These are phyloP conservation scores for Hygrocybe coccinea DNA, from an alignment of 768 basidiomycete species.

Conservation along the genomic window DNA sequence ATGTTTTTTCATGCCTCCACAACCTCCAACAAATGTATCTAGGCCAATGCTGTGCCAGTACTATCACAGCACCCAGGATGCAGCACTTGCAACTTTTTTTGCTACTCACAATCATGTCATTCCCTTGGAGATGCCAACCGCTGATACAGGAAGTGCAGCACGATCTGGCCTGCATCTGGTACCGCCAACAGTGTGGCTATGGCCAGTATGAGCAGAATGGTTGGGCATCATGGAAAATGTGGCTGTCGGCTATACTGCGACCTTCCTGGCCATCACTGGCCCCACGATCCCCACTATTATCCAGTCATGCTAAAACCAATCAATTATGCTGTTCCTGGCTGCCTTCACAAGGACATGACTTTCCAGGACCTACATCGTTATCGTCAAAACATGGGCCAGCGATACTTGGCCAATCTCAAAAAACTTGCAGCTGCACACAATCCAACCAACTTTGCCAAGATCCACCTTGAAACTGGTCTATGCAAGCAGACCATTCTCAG, in stretches of 20 bases:
- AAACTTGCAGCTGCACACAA: too few relatives aligned
- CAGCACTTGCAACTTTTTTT: too few relatives aligned
- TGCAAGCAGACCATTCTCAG: conserved; percentile 33
- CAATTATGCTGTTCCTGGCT: conserved; percentile 20
- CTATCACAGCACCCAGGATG: conserved; percentile 18
- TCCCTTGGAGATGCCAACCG: too few relatives aligned
- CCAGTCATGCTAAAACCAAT: conserved; percentile 25
- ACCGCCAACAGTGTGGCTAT: conserved; percentile 30
- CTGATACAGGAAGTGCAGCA: too few relatives aligned
- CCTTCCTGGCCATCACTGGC: conserved; percentile 27
- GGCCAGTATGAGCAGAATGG: conserved; percentile 28
- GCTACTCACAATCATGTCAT: too few relatives aligned
- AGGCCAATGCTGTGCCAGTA: neutral
- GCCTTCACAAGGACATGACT: conserved; percentile 23
- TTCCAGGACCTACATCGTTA: conserved; percentile 12
- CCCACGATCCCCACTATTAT: conserved; percentile 29
- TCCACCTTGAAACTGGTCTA: conserved; percentile 32
- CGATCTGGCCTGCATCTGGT: too few relatives aligned
- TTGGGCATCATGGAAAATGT: conserved; percentile 32
- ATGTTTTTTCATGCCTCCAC: too few relatives aligned
- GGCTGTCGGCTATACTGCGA: conserved; percentile 35
- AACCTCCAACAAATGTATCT: too few relatives aligned
- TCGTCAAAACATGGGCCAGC: conserved; percentile 14
- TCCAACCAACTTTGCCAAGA: conserved; percentile 17
- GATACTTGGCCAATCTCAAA: conserved; percentile 9